Evolutionary conservation across 352 stramenopile species (phyloP), one percentile per base, ranked within the genome.

Genomic region (Phytophthora nicotianae): DNA sequence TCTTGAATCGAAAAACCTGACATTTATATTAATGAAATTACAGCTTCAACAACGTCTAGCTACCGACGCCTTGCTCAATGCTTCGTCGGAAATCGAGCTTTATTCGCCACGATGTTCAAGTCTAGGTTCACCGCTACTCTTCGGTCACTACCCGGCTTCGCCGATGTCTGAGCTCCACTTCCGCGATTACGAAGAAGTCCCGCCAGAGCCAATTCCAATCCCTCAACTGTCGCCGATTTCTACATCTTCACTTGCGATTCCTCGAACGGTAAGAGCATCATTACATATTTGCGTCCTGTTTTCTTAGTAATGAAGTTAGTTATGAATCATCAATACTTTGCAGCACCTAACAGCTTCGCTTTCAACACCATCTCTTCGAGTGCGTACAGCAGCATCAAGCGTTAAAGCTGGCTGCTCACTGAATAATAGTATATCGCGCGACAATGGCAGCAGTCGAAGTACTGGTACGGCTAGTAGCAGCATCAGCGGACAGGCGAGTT

Each of bases 11-110:
- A 24, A 24, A 40, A 26, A n/a, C 4, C 26, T 51, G 16, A 17
- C n/a, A 10, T 42, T 17, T 42, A 13, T 23, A 4, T 54, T 10
- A 24, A 27, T 29, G 17, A 14, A 8, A 10, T 21, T 3, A 1
- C 43, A 90, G 81, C 79, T 88, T 1, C 81, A 90, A 26, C 81
- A 90, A 42, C 77, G 69, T 5, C 49, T 90, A 10, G 74, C 79
- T 21, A 77, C 74, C 0, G 77, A 90, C 4, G 60, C 75, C 0
- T 42, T 88, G 9, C 40, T 83, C 0, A 77, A 87, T 49, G 66
- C 75, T 17, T 21, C 57, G 1, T 54, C 49, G 20, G 70, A 76
- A 0, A 33, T 16, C n/a, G 47, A 62, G 24, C 35, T 58, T 0
- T 40, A 50, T 1, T 65, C 62, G 5, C 55, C 57, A 20, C 59